phyloP scores from a whole-genome alignment of 306 rosid species.

The Medicago ruthenica region DNA sequence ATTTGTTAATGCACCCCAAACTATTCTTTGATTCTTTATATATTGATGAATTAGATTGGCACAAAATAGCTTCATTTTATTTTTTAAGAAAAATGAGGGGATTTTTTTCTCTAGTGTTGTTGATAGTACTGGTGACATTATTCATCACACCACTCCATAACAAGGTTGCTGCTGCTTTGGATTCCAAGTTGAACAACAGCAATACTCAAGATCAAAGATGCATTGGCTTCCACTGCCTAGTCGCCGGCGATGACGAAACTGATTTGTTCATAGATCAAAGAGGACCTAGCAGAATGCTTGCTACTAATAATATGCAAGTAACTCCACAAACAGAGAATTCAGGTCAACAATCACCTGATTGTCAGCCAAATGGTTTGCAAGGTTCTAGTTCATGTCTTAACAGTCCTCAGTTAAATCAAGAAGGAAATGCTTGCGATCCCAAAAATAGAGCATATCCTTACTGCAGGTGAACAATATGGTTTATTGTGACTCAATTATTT shows the following conservation, averaged over 20 bases:
- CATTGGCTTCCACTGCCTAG: background rate
- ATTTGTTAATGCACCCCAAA: background rate
- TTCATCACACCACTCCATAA: background rate
- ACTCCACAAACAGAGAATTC: background rate
- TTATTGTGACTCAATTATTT: background rate
- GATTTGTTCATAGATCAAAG: background rate
- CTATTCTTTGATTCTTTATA: background rate
- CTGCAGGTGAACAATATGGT: background rate
- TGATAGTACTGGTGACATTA: too few species aligned
- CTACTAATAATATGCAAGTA: background rate
- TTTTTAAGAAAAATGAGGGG: background rate
- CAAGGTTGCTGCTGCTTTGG: background rate
- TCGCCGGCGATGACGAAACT: background rate
- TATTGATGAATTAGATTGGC: background rate
- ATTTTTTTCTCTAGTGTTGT: background rate
- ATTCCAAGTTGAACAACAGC: background rate
- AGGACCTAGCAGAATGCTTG: slow-evolving; percentile 3
- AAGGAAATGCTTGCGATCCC: background rate
- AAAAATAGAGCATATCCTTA: background rate
- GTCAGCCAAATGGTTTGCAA: background rate
- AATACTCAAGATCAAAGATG: background rate
- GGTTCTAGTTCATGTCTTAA: slow-evolving; percentile 1
- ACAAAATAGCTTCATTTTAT: background rate
- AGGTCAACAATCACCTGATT: background rate
- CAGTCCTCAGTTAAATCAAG: background rate